Percentiles rank a stretch among this genome's conserved stretches.
These are phyloP conservation scores for Curvularia lunata DNA, from an alignment of 2,329 filamentous ascomycete species.

Conservation along the genomic window DNA sequence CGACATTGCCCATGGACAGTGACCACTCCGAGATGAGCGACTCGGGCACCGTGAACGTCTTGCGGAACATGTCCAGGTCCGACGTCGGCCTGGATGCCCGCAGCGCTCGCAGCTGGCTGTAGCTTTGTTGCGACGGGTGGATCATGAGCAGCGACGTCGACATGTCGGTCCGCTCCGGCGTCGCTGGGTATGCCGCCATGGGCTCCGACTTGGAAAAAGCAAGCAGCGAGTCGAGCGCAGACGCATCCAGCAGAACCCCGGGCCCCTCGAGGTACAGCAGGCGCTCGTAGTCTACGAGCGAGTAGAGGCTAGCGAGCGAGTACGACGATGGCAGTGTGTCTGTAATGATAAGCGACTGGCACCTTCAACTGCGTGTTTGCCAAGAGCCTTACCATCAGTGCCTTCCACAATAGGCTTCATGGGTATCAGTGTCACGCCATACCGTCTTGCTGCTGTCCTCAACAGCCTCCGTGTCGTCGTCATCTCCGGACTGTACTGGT, in stretches of 20 bases:
- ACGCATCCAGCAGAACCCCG: slow-evolving; percentile 55
- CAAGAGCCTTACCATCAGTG: slow-evolving; percentile 34
- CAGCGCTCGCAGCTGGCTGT: slow-evolving; percentile 39
- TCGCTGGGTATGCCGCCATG: slow-evolving; percentile 46
- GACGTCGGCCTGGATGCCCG: slow-evolving; percentile 33
- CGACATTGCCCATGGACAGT: slow-evolving; percentile 47
- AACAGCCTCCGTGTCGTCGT: slow-evolving; percentile 54
- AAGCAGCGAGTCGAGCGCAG: slow-evolving; percentile 54
- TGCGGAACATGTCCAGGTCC: slow-evolving; percentile 45
- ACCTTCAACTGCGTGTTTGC: background rate
- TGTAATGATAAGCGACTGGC: slow-evolving; percentile 19
- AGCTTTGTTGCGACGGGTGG: slow-evolving; percentile 44
- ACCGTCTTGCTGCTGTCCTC: slow-evolving; percentile 54
- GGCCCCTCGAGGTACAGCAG: slow-evolving; percentile 55
- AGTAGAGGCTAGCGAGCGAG: slow-evolving; percentile 55
- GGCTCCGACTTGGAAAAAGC: slow-evolving; percentile 49
- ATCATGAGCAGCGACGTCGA: slow-evolving; percentile 49
- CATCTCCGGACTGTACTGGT: slow-evolving; percentile 51
- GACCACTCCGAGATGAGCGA: slow-evolving; percentile 50
- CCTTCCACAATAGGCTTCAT: slow-evolving; percentile 50
- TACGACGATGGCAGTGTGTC: slow-evolving; percentile 47
- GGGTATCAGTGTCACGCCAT: slow-evolving; percentile 54
- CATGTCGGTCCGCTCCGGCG: slow-evolving; percentile 37
- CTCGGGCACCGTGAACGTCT: slow-evolving; percentile 37
- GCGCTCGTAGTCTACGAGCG: slow-evolving; percentile 54